Evolutionary conservation across 352 stramenopile species (phyloP).

Genomic region (Phytophthora meadii): DNA sequence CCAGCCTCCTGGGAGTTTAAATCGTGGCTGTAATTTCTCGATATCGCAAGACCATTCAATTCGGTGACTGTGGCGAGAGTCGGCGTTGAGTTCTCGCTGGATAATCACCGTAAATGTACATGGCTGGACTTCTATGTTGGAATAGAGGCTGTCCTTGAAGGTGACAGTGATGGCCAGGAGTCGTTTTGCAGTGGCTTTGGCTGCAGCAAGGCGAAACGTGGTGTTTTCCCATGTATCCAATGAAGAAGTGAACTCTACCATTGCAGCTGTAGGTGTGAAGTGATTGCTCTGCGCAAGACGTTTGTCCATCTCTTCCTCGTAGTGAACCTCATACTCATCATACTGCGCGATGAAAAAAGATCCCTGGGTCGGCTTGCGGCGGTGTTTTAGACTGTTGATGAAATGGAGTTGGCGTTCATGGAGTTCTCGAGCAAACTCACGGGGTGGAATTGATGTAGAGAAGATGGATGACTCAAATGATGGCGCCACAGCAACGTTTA

Average conservation of each 20-base stretch:
- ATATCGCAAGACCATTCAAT: slow-evolving; percentile 54
- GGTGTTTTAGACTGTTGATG: slow-evolving; percentile 15
- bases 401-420: slow-evolving; percentile 32
- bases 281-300: slow-evolving; percentile 8
- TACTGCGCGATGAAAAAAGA: slow-evolving; percentile 42
- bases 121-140: not conserved
- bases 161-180: slow-evolving; percentile 27
- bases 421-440: slow-evolving; percentile 4
- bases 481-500: slow-evolving; percentile 43
- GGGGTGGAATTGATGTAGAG: not conserved
- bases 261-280: slow-evolving; percentile 47
- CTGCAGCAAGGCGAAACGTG: slow-evolving; percentile 50
- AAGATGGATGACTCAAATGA: slow-evolving; percentile 31
- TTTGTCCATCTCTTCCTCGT: slow-evolving; percentile 21
- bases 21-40: not conserved
- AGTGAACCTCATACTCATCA: slow-evolving; percentile 44
- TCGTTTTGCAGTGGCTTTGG: slow-evolving; percentile 40
- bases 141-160: slow-evolving; percentile 24
- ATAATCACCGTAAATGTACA: slow-evolving; percentile 47
- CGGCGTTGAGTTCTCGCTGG: slow-evolving; percentile 38
- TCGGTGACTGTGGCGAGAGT: slow-evolving; percentile 21
- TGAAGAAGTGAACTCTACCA: slow-evolving; percentile 37
- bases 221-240: slow-evolving; percentile 41
- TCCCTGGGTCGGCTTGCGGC: not conserved
- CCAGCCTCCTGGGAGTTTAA: slow-evolving; percentile 19